phyloP scores from a whole-genome alignment of 352 stramenopile genomes.

The Aphanomyces invadans region DNA sequence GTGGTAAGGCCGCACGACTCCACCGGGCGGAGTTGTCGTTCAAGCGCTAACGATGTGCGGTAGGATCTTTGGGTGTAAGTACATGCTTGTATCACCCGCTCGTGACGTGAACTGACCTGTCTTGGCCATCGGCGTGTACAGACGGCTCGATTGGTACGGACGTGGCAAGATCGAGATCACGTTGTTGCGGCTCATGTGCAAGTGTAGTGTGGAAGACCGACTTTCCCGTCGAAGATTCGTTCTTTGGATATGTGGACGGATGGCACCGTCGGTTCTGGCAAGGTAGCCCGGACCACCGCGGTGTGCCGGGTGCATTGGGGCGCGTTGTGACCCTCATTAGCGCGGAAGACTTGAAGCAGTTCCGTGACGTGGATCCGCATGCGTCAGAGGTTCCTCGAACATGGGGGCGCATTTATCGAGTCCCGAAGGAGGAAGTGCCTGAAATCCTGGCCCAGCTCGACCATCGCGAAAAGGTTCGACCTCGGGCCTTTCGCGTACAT shows the following conservation, averaged over 20 bases:
- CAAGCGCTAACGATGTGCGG: not conserved
- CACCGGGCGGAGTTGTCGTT: not conserved
- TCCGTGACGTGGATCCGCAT: constrained; percentile 64
- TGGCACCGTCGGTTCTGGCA: constrained; percentile 87
- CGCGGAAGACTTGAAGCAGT: constrained; percentile 60
- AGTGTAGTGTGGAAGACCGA: constrained; percentile 57
- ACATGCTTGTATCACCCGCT: no score
- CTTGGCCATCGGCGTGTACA: no score
- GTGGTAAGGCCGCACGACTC: not conserved
- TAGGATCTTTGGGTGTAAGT: constrained; percentile 23
- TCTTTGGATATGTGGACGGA: constrained; percentile 72
- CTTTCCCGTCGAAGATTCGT: constrained; percentile 53
- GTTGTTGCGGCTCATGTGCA: not conserved
- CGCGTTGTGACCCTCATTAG: constrained; percentile 84
- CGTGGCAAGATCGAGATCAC: not conserved
- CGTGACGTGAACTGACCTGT: no score
- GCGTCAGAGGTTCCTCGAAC: constrained; percentile 54
- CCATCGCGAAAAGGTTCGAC: constrained; percentile 49
- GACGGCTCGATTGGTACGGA: constrained; percentile 45
- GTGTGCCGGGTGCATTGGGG: constrained; percentile 59
- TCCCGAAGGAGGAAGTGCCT: constrained; percentile 66
- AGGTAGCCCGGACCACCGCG: constrained; percentile 79
- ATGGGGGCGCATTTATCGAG: constrained; percentile 82
- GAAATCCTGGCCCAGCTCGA: constrained; percentile 73
- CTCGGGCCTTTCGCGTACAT: not conserved